Conservation (phyloP, 176 grass and related monocot species). For the Musa acuminata region DNA sequence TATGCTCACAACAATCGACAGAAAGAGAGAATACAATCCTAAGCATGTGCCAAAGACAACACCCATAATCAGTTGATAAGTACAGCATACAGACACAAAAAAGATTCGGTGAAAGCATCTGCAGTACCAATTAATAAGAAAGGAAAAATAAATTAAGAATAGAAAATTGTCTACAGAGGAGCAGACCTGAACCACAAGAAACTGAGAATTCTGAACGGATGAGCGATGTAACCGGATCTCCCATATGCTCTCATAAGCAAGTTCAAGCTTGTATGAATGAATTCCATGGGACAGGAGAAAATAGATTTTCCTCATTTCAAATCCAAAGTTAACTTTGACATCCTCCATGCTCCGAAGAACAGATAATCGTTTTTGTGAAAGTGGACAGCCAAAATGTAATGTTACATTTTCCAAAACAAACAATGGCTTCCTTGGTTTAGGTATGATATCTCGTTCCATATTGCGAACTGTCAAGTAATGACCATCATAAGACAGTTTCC, state of each 20-base stretch:
- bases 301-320: slow-evolving; percentile 59
- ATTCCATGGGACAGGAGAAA: slow-evolving; percentile 25
- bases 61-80: background rate
- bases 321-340: slow-evolving; percentile 62
- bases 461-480: slow-evolving; percentile 31
- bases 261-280: slow-evolving; percentile 56
- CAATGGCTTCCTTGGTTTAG: slow-evolving; percentile 47
- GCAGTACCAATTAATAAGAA: slow-evolving; percentile 1
- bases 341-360: slow-evolving; percentile 24
- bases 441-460: slow-evolving; percentile 52
- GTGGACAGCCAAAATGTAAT: slow-evolving; percentile 57
- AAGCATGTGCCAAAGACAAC: background rate
- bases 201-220: slow-evolving; percentile 41
- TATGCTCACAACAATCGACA: background rate
- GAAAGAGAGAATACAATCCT: too few relatives aligned
- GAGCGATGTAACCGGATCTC: slow-evolving; percentile 74
- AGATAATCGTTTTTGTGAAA: slow-evolving; percentile 43
- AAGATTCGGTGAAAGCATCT: background rate
- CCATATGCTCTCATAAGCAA: slow-evolving; percentile 92
- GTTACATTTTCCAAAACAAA: slow-evolving; percentile 34
- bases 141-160: background rate
- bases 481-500: slow-evolving; percentile 2
- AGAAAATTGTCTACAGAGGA: background rate
- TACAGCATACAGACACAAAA: background rate
- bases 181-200: slow-evolving; percentile 72